phyloP scores from a whole-genome alignment of 2,329 filamentous ascomycete genomes.

The Exophiala alcalophila region DNA sequence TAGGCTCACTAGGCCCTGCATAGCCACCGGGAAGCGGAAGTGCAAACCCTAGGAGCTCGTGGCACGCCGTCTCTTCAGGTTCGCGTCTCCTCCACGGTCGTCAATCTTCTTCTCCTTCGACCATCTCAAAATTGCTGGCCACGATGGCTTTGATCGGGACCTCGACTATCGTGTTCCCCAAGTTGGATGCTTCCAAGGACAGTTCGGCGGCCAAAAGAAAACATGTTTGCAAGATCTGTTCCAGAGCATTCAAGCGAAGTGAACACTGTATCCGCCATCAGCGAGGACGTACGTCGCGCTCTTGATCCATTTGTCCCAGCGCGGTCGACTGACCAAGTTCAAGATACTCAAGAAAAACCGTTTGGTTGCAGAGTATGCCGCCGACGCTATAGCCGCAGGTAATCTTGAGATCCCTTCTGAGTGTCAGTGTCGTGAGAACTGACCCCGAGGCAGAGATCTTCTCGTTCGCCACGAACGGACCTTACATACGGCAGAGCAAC shows the following conservation, averaged over 20 bases:
- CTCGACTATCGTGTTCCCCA: conserved; percentile 22
- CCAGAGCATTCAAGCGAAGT: conserved; percentile 35
- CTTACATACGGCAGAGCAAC: conserved; percentile 34
- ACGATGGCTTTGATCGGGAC: conserved; percentile 19
- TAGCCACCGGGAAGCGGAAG: no score
- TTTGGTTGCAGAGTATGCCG: conserved; percentile 37
- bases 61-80: no score
- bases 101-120: neutral
- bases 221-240: conserved; percentile 34
- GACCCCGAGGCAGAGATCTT: conserved; percentile 32
- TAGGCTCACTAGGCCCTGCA: no score
- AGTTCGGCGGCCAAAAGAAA: conserved; percentile 15
- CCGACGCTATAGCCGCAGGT: conserved; percentile 37
- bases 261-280: conserved; percentile 39
- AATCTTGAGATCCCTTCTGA: conserved; percentile 10
- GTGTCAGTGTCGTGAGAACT: conserved; percentile 6
- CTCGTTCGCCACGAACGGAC: conserved; percentile 38
- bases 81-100: neutral
- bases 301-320: neutral
- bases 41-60: no score
- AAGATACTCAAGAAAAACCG: conserved; percentile 36
- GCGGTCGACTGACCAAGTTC: conserved; percentile 4
- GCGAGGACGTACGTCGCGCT: conserved; percentile 31
- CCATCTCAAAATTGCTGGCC: no score
- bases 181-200: conserved; percentile 18